Base-by-base conservation (phyloP, 2,329 filamentous ascomycete genomes). In the Scedosporium aurantiacum region DNA sequence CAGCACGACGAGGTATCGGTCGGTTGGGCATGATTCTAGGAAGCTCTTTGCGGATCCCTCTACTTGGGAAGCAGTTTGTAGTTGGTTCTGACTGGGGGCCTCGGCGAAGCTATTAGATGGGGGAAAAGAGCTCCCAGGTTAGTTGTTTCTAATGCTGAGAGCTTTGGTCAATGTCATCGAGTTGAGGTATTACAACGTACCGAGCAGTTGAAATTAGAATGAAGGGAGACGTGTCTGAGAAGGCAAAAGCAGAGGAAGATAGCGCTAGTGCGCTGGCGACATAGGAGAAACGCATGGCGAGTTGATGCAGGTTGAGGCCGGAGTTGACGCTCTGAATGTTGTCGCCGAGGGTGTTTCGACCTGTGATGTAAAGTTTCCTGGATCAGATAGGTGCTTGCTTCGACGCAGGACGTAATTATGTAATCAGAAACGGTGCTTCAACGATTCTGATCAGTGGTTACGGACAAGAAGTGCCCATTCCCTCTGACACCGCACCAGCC, bases 161-260 rank as follows among this genome's bases (percentile, higher is more conserved):
- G 21, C 7, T 40, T 56, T 18, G 25, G 32, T 3, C 21, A 27
- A 55, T 41, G 50, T 32, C 56, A 55, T 14, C 21, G 43, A 43
- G 28, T 47, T 54, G 25, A 57, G 52, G 61, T 63, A 62, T 61
- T 64, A 61, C 64, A 60, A 70, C 87, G 69, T 86, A 96, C 92
- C 86, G 79, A 64, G 88, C 82, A 55, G 88, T 93, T 37, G 93
- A 97, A 73, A 95, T 87, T 66, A 97, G 77, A 71, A 96, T 82
- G 74, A 96, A 94, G 18, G 94, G 93, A 61, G 90, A 92, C 2
- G 92, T 91, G 74, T 96, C 88, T 65, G 84, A 85, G 73, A 96
- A 94, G 27, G 90, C 92, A 64, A 84, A 77, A 54, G 81, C 85
- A 25, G 80, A 79, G 63, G 82, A 79, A 66, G 82, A 79, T 68